These are phyloP conservation scores for Diaporthe amygdali DNA, from an alignment of 2,329 filamentous ascomycete species.

Conservation along the genomic window DNA sequence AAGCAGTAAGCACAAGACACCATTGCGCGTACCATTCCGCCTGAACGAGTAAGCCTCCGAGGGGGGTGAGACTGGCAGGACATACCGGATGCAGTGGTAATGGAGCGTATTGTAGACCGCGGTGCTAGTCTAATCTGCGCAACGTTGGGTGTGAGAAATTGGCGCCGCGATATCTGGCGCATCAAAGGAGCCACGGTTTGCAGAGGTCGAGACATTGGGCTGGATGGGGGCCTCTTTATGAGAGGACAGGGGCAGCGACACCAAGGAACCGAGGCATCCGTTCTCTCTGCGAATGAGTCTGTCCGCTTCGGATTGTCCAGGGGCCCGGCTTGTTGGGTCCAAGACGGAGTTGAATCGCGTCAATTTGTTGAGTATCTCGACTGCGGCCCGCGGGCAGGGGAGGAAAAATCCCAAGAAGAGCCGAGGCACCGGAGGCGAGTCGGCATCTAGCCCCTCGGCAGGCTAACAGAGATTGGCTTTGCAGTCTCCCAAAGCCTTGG, in stretches of 20 bases:
- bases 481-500: background rate
- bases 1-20: background rate
- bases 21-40: background rate
- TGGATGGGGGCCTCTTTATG: background rate
- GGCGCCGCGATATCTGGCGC: constrained; percentile 15
- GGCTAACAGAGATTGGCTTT: background rate
- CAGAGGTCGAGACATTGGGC: constrained; percentile 18
- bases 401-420: constrained; percentile 5
- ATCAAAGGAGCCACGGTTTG: constrained; percentile 7
- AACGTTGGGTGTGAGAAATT: background rate
- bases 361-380: constrained; percentile 16
- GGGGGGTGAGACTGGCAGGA: background rate
- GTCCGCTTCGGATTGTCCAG: constrained; percentile 1
- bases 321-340: constrained; percentile 19
- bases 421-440: constrained; percentile 18
- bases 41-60: background rate
- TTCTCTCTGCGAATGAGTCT: background rate
- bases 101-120: constrained; percentile 12
- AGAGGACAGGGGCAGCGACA: background rate
- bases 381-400: background rate
- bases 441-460: background rate
- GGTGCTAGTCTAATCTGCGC: background rate
- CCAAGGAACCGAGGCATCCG: background rate
- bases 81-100: constrained; percentile 30
- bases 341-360: background rate